Conservation (phyloP, 208 protist species). For the Trypanosoma mega region DNA sequence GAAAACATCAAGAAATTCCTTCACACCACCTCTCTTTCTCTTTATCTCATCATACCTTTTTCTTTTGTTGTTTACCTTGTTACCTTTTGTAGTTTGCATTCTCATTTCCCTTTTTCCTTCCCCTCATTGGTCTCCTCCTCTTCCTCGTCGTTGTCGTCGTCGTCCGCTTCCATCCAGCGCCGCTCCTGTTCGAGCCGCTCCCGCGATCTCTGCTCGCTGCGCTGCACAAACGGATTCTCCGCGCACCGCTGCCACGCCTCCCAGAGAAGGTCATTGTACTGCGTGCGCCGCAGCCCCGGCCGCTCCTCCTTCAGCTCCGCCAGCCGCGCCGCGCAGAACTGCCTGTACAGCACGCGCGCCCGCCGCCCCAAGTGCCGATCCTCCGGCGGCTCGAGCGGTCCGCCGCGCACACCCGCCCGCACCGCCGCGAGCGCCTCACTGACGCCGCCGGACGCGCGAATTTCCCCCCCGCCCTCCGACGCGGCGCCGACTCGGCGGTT, state of each 20-base stretch:
- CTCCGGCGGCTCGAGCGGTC: slow-evolving; percentile 31
- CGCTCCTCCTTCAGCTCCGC: slow-evolving; percentile 67
- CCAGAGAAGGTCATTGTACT: slow-evolving; percentile 90
- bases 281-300: slow-evolving; percentile 69
- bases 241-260: slow-evolving; percentile 86
- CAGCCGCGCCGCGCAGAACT: slow-evolving; percentile 77
- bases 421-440: slow-evolving; percentile 47
- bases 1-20: no score
- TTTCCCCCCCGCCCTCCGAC: slow-evolving; percentile 14
- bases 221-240: slow-evolving; percentile 84
- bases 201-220: slow-evolving; percentile 54
- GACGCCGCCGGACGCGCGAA: slow-evolving; percentile 45
- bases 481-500: slow-evolving; percentile 38
- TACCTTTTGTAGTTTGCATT: neutral
- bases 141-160: slow-evolving; percentile 34
- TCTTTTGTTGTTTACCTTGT: neutral
- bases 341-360: slow-evolving; percentile 74
- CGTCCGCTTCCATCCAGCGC: slow-evolving; percentile 69
- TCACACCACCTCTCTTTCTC: neutral
- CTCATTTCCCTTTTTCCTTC: neutral
- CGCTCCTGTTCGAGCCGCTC: slow-evolving; percentile 72
- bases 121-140: slow-evolving; percentile 9
- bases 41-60: neutral
- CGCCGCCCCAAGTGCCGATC: slow-evolving; percentile 85
- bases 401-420: slow-evolving; percentile 16